Conservation (phyloP, 176 grass and related monocot species). For the Elymus sibiricus region DNA sequence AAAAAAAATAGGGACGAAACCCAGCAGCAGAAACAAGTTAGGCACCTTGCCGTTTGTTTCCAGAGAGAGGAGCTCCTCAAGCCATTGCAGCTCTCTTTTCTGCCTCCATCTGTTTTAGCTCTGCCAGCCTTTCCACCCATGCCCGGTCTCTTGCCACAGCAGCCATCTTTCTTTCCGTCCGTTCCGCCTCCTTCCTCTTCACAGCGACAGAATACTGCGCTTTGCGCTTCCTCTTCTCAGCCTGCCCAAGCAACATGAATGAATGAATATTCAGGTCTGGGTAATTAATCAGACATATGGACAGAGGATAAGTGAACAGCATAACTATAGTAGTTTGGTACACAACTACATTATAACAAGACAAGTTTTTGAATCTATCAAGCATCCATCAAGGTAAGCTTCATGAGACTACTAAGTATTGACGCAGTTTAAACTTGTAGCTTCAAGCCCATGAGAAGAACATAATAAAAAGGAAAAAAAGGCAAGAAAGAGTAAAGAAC, state of each 20-base stretch:
- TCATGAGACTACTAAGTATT: neutral
- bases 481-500: neutral
- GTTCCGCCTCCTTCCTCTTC: conserved; percentile 72
- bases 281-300: neutral
- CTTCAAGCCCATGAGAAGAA: neutral
- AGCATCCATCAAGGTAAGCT: neutral
- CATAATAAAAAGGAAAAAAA: neutral
- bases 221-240: conserved; percentile 88
- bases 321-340: neutral
- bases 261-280: neutral
- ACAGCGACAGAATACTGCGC: conserved; percentile 67
- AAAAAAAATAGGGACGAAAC: neutral
- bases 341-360: neutral
- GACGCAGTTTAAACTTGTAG: neutral
- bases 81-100: conserved; percentile 57
- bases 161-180: conserved; percentile 89
- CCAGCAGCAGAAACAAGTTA: conserved; percentile 29
- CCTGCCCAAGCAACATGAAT: conserved; percentile 44
- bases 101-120: conserved; percentile 65
- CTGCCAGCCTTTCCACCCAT: conserved; percentile 75
- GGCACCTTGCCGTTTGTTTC: conserved; percentile 28
- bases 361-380: neutral
- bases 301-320: neutral
- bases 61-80: conserved; percentile 29
- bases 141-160: conserved; percentile 85